A percentile compares a stretch with the other conserved stretches of the same genome.
Conservation (phyloP, 2,329 filamentous ascomycete species). For the Stagonosporopsis vannaccii region DNA sequence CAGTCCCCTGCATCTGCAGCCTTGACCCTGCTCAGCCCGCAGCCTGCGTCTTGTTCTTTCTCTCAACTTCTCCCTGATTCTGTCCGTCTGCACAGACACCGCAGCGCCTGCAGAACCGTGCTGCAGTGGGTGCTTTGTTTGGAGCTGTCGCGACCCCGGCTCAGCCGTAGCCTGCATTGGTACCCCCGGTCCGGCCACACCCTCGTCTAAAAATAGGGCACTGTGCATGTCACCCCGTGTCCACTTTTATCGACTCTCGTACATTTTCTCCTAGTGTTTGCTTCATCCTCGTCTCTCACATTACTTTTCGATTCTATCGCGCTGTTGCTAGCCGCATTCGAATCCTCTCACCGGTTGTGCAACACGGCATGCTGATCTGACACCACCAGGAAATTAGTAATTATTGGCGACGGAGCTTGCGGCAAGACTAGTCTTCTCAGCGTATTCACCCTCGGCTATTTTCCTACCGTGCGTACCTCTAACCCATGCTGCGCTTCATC, state of each 20-base stretch:
- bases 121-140: constrained; percentile 13
- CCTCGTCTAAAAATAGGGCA: constrained; percentile 48
- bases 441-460: constrained; percentile 97
- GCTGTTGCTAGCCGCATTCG: constrained; percentile 21
- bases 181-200: constrained; percentile 45
- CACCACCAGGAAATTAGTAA: constrained; percentile 82
- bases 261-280: constrained; percentile 27
- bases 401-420: constrained; percentile 96
- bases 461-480: constrained; percentile 80
- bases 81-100: neutral
- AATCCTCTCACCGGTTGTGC: constrained; percentile 14
- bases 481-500: constrained; percentile 20
- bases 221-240: constrained; percentile 42
- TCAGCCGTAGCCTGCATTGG: constrained; percentile 49
- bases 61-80: neutral
- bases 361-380: constrained; percentile 36
- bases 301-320: constrained; percentile 16
- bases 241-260: constrained; percentile 43
- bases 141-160: constrained; percentile 27
- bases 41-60: neutral
- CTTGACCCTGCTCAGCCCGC: neutral
- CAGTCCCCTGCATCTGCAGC: constrained; percentile 1
- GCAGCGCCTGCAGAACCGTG: neutral
- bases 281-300: constrained; percentile 17
- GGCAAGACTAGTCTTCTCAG: constrained; percentile 97